Percentiles rank a stretch among this genome's conserved stretches.
These are phyloP conservation scores for Colletotrichum phormii DNA, from an alignment of 2,329 filamentous ascomycete species.

Conservation along the genomic window DNA sequence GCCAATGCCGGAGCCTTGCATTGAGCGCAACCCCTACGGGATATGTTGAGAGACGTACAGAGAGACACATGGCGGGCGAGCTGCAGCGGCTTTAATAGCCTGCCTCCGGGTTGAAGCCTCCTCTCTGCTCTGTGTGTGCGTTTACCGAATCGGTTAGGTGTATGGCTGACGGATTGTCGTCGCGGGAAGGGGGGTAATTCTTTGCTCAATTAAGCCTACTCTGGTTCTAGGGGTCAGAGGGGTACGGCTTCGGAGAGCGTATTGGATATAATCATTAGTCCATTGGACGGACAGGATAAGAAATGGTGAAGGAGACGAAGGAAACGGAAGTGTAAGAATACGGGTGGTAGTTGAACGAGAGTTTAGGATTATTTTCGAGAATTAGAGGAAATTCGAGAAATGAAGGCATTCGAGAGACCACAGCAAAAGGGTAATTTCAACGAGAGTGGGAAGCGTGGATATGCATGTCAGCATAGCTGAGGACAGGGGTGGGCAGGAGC, in stretches of 20 bases:
- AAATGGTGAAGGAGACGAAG: not conserved
- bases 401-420: slow-evolving; percentile 8
- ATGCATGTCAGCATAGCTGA: slow-evolving; percentile 37
- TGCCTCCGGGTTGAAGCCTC: not conserved
- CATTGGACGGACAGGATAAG: slow-evolving; percentile 11
- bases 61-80: slow-evolving; percentile 31
- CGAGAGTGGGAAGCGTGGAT: slow-evolving; percentile 22
- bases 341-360: not conserved
- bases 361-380: not conserved
- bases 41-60: slow-evolving; percentile 25
- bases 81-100: slow-evolving; percentile 15
- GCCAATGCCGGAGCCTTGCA: slow-evolving; percentile 6
- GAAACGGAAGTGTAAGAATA: slow-evolving; percentile 8
- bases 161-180: not conserved
- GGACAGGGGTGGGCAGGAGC: slow-evolving; percentile 2
- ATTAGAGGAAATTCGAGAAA: slow-evolving; percentile 3
- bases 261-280: slow-evolving; percentile 8
- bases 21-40: not conserved
- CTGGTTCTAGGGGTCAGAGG: slow-evolving; percentile 14
- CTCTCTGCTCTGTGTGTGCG: not conserved
- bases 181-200: not conserved
- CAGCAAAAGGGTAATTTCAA: slow-evolving; percentile 15
- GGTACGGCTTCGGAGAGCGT: slow-evolving; percentile 18
- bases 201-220: slow-evolving; percentile 22
- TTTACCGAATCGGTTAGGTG: not conserved